Conservation (phyloP, 495 filamentous ascomycete species). For the Evansstolkia leycettana region DNA sequence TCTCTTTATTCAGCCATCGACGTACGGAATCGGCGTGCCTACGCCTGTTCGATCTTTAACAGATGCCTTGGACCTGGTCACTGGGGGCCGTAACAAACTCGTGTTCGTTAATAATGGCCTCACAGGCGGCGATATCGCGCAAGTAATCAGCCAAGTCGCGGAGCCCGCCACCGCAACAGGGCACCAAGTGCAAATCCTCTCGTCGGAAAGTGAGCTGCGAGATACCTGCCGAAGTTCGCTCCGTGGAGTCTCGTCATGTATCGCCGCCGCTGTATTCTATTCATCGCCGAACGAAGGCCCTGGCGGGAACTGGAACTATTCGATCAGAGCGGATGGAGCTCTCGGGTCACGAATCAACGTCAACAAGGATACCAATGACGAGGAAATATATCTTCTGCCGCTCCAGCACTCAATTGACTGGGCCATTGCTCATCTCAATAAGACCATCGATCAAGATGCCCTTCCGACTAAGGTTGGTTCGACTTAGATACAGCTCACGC, state of each 20-base stretch:
- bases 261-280: constrained; percentile 61
- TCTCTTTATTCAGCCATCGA: constrained; percentile 52
- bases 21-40: constrained; percentile 51
- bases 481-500: background rate
- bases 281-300: constrained; percentile 57
- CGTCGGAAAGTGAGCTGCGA: constrained; percentile 40
- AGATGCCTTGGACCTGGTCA: constrained; percentile 41
- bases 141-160: constrained; percentile 51
- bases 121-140: constrained; percentile 55
- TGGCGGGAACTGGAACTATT: constrained; percentile 71
- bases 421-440: constrained; percentile 47
- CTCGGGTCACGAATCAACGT: constrained; percentile 49
- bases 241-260: constrained; percentile 60
- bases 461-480: constrained; percentile 26
- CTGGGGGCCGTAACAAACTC: constrained; percentile 45
- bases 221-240: constrained; percentile 52
- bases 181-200: constrained; percentile 41
- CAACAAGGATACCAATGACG: constrained; percentile 47
- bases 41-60: constrained; percentile 46
- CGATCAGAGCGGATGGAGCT: constrained; percentile 56
- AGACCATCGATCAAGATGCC: constrained; percentile 19
- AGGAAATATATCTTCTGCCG: constrained; percentile 62
- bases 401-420: constrained; percentile 65
- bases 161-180: constrained; percentile 37
- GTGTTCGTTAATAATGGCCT: constrained; percentile 72